Evolutionary conservation across 1,284 basidiomycete species (phyloP).

Genomic region (Austroboletus olivaceoglutinosus): DNA sequence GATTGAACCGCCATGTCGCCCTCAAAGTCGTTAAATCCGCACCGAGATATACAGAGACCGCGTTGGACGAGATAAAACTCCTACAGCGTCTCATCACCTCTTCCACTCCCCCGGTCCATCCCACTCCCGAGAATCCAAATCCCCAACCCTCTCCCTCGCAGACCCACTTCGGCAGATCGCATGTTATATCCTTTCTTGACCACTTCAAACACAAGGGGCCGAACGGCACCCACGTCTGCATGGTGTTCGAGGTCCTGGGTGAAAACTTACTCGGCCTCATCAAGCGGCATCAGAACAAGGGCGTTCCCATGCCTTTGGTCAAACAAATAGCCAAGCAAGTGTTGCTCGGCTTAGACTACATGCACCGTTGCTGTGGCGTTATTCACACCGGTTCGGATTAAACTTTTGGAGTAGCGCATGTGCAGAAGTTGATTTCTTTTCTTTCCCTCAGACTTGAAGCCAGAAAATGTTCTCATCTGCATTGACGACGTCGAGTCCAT

Average conservation of each 20-base stretch:
- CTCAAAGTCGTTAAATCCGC: constrained; percentile 99
- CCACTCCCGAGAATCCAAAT: constrained; percentile 49
- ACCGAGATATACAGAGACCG: constrained; percentile 95
- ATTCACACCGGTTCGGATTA: constrained; percentile 74
- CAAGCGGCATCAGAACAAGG: constrained; percentile 93
- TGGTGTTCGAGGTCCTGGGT: constrained; percentile 99
- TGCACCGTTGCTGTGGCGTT: constrained; percentile 95
- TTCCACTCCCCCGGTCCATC: constrained; percentile 62
- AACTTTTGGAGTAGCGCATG: constrained; percentile 8
- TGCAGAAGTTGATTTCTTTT: constrained; percentile 7
- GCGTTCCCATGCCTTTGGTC: constrained; percentile 92
- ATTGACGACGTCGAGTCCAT: constrained; percentile 97
- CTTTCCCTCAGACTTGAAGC: constrained; percentile 76
- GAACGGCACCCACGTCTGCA: constrained; percentile 97
- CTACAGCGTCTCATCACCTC: constrained; percentile 93
- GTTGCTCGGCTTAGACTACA: constrained; percentile 93
- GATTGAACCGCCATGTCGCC: constrained; percentile 93
- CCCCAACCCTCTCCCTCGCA: constrained; percentile 67
- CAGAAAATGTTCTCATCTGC: constrained; percentile 96
- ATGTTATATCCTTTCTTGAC: constrained; percentile 95
- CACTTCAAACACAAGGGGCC: constrained; percentile 96
- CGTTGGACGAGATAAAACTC: constrained; percentile 97
- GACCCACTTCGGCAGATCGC: constrained; percentile 72
- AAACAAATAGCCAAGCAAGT: constrained; percentile 98
- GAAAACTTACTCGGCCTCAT: constrained; percentile 98